Evolutionary conservation across 1,284 basidiomycete genomes (phyloP).

Genomic region (Pisolithus thermaeus): DNA sequence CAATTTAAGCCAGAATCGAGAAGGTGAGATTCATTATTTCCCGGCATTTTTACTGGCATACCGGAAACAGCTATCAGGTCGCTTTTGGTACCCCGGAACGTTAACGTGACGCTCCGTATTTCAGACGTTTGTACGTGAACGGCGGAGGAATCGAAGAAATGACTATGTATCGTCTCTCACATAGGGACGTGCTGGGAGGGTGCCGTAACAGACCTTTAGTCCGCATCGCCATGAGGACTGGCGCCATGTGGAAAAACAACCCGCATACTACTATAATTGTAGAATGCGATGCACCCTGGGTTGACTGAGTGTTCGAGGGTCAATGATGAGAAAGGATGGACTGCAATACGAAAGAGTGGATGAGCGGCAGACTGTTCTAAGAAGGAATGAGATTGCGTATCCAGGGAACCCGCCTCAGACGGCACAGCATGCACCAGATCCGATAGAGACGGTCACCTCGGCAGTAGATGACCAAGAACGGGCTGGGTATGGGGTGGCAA

Average conservation of each 20-base stretch:
- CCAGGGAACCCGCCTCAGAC: slow-evolving; percentile 24
- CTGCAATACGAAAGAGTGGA: background rate
- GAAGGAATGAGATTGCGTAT: slow-evolving; percentile 11
- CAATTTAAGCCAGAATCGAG: background rate
- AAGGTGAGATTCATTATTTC: slow-evolving; percentile 25
- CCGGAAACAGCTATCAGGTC: slow-evolving; percentile 18
- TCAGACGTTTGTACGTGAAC: background rate
- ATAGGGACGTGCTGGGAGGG: background rate
- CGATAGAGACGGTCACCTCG: slow-evolving; percentile 10
- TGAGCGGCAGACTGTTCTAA: background rate
- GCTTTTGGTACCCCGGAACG: slow-evolving; percentile 6
- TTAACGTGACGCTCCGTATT: background rate
- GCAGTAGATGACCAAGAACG: background rate
- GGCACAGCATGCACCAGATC: slow-evolving; percentile 11
- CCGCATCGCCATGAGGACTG: too few relatives aligned
- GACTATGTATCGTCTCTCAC: background rate
- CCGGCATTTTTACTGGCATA: slow-evolving; percentile 19
- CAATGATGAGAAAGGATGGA: background rate
- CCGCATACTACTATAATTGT: background rate
- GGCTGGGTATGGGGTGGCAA: background rate
- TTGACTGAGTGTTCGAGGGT: background rate
- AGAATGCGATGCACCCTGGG: too few relatives aligned
- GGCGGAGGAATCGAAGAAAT: background rate
- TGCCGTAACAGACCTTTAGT: background rate
- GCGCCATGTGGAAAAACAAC: background rate